These are phyloP conservation scores for Eimeria necatrix DNA, from an alignment of 169 alveolate species.

Conservation along the genomic window DNA sequence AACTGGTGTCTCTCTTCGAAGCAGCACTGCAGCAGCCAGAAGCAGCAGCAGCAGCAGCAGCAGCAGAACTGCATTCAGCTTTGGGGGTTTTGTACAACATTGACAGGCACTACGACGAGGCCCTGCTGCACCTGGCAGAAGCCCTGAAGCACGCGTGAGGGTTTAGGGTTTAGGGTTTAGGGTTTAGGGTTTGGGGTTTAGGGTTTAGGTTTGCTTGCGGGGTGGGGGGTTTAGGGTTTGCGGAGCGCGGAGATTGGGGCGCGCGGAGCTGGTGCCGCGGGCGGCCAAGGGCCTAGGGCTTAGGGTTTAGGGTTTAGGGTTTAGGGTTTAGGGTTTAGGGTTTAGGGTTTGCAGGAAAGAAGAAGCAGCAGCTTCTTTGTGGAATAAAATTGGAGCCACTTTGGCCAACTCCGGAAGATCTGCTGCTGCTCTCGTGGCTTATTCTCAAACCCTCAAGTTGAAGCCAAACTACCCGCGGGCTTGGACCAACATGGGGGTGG, in stretches of 20 bases:
- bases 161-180: constrained; percentile 41
- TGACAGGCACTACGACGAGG: constrained; percentile 88
- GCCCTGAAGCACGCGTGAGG: constrained; percentile 53
- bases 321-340: constrained; percentile 37
- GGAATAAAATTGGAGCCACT: constrained; percentile 95
- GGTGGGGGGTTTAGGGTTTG: neutral
- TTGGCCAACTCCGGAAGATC: constrained; percentile 89
- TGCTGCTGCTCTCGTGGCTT: constrained; percentile 88
- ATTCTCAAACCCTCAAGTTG: constrained; percentile 88
- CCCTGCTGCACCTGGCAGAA: constrained; percentile 83
- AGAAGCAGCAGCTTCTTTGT: constrained; percentile 89
- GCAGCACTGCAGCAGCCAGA: constrained; percentile 86
- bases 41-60: constrained; percentile 83
- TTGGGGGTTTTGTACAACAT: constrained; percentile 93
- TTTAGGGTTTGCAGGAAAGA: constrained; percentile 81
- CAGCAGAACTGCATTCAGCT: constrained; percentile 83
- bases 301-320: constrained; percentile 17
- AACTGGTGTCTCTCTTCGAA: constrained; percentile 83
- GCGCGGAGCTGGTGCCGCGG: no score
- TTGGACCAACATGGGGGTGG: constrained; percentile 93
- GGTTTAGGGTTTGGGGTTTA: constrained; percentile 51
- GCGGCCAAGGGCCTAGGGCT: neutral
- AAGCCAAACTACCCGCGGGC: constrained; percentile 92
- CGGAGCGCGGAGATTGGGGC: neutral
- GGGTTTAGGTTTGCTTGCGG: no score